Conservation (phyloP, 2,329 filamentous ascomycete genomes). For the Orbilia ellipsospora region DNA sequence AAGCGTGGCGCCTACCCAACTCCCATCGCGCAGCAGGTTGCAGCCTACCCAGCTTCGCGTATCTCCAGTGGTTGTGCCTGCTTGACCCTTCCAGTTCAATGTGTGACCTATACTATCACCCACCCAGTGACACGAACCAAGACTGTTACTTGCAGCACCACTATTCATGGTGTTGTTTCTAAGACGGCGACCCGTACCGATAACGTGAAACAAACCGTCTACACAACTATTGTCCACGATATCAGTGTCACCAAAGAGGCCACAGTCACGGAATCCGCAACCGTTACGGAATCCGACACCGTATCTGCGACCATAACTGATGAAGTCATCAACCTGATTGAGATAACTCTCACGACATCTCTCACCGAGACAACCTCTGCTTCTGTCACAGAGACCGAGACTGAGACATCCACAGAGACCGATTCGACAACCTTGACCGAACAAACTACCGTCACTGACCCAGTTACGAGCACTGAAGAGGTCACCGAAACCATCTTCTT, state of each 20-base stretch:
- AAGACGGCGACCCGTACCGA: slow-evolving; percentile 6
- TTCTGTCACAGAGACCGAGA: slow-evolving; percentile 16
- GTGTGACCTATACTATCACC: slow-evolving; percentile 11
- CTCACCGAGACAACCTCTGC: slow-evolving; percentile 1
- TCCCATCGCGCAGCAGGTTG: slow-evolving; percentile 10
- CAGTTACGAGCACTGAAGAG: slow-evolving; percentile 3
- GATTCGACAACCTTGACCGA: background rate
- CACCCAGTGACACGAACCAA: background rate
- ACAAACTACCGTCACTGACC: background rate
- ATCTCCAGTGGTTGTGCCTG: slow-evolving; percentile 32
- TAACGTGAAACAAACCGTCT: slow-evolving; percentile 9
- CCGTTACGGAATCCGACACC: slow-evolving; percentile 17
- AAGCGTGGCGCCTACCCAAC: slow-evolving; percentile 9
- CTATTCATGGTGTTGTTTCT: background rate
- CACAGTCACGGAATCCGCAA: slow-evolving; percentile 12
- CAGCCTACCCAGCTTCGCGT: slow-evolving; percentile 36
- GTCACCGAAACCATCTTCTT: slow-evolving; percentile 12
- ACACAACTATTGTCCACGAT: slow-evolving; percentile 3
- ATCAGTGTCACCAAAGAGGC: slow-evolving; percentile 10
- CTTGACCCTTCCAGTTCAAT: slow-evolving; percentile 19
- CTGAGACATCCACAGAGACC: slow-evolving; percentile 17
- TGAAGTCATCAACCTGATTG: background rate
- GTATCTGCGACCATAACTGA: slow-evolving; percentile 20
- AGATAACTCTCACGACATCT: slow-evolving; percentile 19
- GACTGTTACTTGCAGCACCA: background rate